Evolutionary conservation across 2,329 filamentous ascomycete species (phyloP).

Genomic region (Penicillium rolfsii): DNA sequence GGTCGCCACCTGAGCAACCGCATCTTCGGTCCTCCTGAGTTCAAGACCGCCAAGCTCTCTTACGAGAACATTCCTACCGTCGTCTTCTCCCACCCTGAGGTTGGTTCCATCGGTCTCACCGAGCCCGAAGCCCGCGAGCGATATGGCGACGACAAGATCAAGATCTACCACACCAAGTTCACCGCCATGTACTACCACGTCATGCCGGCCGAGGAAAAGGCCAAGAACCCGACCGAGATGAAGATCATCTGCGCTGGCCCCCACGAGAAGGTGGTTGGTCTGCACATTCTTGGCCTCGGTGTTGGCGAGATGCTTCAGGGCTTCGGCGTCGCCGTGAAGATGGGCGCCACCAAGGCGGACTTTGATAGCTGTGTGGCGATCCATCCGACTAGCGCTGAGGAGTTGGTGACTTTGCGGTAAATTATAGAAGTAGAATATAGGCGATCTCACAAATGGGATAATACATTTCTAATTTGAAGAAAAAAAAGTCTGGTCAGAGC

Average conservation of each 20-base stretch:
- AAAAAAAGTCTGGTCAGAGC: not conserved
- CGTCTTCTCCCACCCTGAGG: conserved; percentile 57
- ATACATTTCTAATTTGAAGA: not conserved
- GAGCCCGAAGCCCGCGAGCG: conserved; percentile 53
- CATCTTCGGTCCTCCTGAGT: conserved; percentile 52
- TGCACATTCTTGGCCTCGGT: conserved; percentile 54
- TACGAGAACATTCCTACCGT: conserved; percentile 58
- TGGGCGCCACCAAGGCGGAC: conserved; percentile 77
- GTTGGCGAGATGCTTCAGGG: conserved; percentile 71
- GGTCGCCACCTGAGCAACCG: conserved; percentile 55
- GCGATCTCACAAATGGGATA: not conserved
- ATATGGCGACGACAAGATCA: conserved; percentile 55
- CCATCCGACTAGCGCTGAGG: conserved; percentile 76
- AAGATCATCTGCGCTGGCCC: conserved; percentile 54
- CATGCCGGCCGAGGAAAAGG: conserved; percentile 53
- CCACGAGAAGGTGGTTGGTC: conserved; percentile 55
- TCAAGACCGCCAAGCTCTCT: conserved; percentile 49
- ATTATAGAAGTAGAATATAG: conserved; percentile 12
- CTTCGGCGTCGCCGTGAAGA: conserved; percentile 76
- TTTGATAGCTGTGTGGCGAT: conserved; percentile 77
- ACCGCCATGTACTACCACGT: conserved; percentile 55
- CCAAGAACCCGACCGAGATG: conserved; percentile 55
- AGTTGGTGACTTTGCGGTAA: conserved; percentile 62
- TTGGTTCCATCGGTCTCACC: conserved; percentile 55
- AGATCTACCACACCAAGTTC: conserved; percentile 55